Percentiles rank a stretch among this genome's conserved stretches.
Conservation (phyloP, 768 basidiomycete species). For the Suillus subaureus region DNA sequence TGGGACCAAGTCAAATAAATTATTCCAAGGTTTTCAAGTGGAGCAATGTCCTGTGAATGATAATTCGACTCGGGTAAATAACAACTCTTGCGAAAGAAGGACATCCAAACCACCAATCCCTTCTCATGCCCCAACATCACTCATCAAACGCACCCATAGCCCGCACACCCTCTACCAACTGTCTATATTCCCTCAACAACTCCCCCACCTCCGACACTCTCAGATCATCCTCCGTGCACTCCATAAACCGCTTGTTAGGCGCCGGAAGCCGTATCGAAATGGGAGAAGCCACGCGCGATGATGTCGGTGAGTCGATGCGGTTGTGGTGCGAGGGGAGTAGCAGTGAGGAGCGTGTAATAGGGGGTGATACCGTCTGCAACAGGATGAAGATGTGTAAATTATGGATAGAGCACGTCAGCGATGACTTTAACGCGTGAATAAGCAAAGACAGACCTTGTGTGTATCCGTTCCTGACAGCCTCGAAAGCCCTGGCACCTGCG, state of each 20-base stretch:
- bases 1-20: background rate
- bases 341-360: conserved; percentile 43
- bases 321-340: conserved; percentile 26
- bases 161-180: conserved; percentile 70
- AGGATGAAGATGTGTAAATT: background rate
- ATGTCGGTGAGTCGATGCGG: conserved; percentile 39
- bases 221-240: conserved; percentile 76
- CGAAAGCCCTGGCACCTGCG: conserved; percentile 65
- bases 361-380: conserved; percentile 34
- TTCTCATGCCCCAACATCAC: background rate
- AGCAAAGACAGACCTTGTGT: conserved; percentile 32
- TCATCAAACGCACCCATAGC: conserved; percentile 48
- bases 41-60: background rate
- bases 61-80: background rate
- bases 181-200: conserved; percentile 79
- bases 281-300: conserved; percentile 42
- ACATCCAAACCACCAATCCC: background rate
- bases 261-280: conserved; percentile 51
- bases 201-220: conserved; percentile 78
- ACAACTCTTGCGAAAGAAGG: background rate
- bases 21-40: background rate
- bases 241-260: conserved; percentile 70
- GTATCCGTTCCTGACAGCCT: conserved; percentile 41
- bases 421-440: conserved; percentile 1
- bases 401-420: background rate